These are phyloP conservation scores for Taiozyma sp. DNA, from an alignment of 1,139 yeast species.

Conservation along the genomic window DNA sequence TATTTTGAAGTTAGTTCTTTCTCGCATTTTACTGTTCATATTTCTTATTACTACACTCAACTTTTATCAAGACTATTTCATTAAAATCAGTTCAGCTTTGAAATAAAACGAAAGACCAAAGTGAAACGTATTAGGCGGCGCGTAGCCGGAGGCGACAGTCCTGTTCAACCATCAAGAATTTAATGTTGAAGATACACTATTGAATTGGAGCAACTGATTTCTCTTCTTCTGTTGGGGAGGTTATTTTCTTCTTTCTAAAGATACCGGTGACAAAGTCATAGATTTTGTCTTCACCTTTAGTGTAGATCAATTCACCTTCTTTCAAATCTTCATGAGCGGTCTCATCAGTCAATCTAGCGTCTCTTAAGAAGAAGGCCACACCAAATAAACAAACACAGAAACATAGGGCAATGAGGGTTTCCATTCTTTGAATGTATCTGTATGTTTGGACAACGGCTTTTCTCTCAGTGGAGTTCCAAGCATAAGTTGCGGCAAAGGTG, in stretches of 20 bases:
- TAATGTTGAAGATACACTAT: background rate
- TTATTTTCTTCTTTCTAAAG: background rate
- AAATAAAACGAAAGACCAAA: background rate
- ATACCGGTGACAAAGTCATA: constrained; percentile 17
- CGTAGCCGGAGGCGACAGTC: background rate
- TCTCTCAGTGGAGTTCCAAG: constrained; percentile 61
- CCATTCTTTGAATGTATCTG: constrained; percentile 50
- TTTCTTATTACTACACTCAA: background rate
- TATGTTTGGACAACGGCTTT: constrained; percentile 51
- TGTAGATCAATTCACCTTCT: constrained; percentile 33
- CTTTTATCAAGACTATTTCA: background rate
- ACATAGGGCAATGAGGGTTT: constrained; percentile 51
- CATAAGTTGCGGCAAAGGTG: constrained; percentile 36
- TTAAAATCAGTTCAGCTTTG: background rate
- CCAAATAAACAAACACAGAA: constrained; percentile 48
- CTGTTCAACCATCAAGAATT: background rate
- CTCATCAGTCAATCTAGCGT: constrained; percentile 37
- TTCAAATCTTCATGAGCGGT: constrained; percentile 28
- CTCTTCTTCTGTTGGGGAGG: background rate
- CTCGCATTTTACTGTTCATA: no score
- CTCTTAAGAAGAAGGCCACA: constrained; percentile 47
- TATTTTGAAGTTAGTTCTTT: no score
- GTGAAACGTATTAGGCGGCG: background rate
- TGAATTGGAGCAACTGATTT: background rate
- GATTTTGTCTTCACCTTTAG: constrained; percentile 36